Conservation (phyloP, 495 filamentous ascomycete genomes). For the Xanthoparmelia taractica region DNA sequence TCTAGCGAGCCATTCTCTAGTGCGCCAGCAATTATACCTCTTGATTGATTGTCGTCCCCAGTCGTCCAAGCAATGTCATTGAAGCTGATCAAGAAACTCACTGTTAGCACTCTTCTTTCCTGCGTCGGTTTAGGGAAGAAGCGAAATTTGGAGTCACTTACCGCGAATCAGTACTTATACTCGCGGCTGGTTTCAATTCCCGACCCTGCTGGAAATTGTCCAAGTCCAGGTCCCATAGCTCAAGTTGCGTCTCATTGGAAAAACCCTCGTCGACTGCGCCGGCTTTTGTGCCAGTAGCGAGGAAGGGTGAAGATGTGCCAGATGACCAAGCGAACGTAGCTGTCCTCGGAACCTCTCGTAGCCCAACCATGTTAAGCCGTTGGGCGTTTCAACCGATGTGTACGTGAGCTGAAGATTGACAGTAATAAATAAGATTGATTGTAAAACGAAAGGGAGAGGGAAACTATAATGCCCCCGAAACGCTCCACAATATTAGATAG, state of each 20-base stretch:
- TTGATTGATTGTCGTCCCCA: conserved; percentile 62
- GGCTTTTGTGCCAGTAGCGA: conserved; percentile 92
- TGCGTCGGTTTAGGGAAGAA: background rate
- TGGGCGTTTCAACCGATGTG: conserved; percentile 23
- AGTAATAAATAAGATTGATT: background rate
- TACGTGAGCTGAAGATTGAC: background rate
- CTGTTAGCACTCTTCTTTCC: background rate
- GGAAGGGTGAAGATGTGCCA: conserved; percentile 60
- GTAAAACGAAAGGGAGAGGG: background rate
- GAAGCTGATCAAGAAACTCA: conserved; percentile 51
- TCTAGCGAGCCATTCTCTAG: conserved; percentile 95
- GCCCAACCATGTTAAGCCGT: conserved; percentile 69
- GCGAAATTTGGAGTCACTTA: conserved; percentile 33
- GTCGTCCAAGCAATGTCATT: conserved; percentile 93
- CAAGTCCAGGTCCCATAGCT: conserved; percentile 89
- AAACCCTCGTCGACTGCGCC: conserved; percentile 96
- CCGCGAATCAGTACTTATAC: conserved; percentile 84
- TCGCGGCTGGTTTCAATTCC: conserved; percentile 79
- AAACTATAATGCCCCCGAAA: background rate
- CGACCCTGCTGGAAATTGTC: conserved; percentile 62
- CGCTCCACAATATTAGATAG: background rate
- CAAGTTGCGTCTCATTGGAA: conserved; percentile 91
- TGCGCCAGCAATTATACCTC: conserved; percentile 87
- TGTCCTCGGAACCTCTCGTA: conserved; percentile 91
- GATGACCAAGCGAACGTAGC: conserved; percentile 97